phyloP scores from a whole-genome alignment of 177 flowering plant genomes.

The Tripterygium wilfordii region DNA sequence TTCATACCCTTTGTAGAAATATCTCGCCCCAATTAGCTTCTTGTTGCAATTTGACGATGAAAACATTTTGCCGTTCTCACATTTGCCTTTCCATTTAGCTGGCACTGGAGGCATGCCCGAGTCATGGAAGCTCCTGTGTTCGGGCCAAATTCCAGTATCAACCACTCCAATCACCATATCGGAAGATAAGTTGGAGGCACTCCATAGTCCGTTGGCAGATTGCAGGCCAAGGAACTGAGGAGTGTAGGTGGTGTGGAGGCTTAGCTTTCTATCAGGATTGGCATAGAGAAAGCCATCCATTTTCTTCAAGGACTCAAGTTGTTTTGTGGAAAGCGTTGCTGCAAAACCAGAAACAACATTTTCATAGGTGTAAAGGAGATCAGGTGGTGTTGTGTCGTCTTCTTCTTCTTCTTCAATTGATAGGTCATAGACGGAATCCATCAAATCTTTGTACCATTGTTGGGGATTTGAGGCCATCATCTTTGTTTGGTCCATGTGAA shows the following conservation, averaged over 20 bases:
- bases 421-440: no score
- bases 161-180: conserved; percentile 61
- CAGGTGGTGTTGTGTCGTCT: no score
- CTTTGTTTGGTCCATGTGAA: no score
- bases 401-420: no score
- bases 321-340: conserved; percentile 41
- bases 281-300: conserved; percentile 50
- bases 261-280: conserved; percentile 34
- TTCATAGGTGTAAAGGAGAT: conserved; percentile 55
- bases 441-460: no score
- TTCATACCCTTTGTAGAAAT: conserved; percentile 50
- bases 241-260: conserved; percentile 63
- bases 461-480: no score
- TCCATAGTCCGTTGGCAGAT: conserved; percentile 51
- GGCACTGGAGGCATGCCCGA: conserved; percentile 38
- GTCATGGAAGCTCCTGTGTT: conserved; percentile 48
- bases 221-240: conserved; percentile 65
- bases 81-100: conserved; percentile 51
- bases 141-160: conserved; percentile 80
- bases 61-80: conserved; percentile 43
- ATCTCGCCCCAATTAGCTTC: conserved; percentile 66
- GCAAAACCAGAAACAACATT: conserved; percentile 51
- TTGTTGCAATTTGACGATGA: conserved; percentile 44
- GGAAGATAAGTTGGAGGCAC: conserved; percentile 19
- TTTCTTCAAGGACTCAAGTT: conserved; percentile 28